Evolutionary conservation across 2,329 filamentous ascomycete species (phyloP).

Genomic region (Lasiodiplodia theobromae): DNA sequence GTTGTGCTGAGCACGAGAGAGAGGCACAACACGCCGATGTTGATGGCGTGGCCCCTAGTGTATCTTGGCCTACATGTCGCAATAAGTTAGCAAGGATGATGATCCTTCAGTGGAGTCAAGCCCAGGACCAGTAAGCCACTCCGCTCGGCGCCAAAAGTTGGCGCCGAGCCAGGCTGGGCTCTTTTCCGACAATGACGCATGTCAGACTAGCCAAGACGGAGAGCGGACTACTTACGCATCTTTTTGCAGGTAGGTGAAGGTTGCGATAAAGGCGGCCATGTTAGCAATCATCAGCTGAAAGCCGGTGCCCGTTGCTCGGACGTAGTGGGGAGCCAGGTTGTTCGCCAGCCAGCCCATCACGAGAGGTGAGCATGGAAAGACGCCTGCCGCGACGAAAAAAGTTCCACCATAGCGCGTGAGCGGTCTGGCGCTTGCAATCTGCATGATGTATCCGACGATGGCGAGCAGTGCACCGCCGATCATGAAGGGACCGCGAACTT

Average conservation of each 20-base stretch:
- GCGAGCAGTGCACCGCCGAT: conserved; percentile 55
- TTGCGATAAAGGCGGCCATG: conserved; percentile 58
- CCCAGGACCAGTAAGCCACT: background rate
- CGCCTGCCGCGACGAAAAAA: conserved; percentile 51
- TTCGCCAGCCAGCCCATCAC: conserved; percentile 55
- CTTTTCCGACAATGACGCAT: conserved; percentile 7
- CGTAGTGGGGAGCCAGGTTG: conserved; percentile 62
- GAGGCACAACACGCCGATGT: conserved; percentile 25
- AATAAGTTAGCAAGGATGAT: conserved; percentile 14
- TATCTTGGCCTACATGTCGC: conserved; percentile 32
- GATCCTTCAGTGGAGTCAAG: conserved; percentile 15
- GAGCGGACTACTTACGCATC: conserved; percentile 45
- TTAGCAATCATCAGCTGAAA: conserved; percentile 58
- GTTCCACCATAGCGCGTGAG: conserved; percentile 50
- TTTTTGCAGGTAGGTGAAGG: conserved; percentile 57
- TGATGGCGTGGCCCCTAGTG: conserved; percentile 31
- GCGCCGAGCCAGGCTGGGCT: conserved; percentile 6
- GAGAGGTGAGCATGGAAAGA: conserved; percentile 48
- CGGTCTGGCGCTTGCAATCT: conserved; percentile 52
- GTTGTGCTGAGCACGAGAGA: conserved; percentile 35
- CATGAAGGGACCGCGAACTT: conserved; percentile 56
- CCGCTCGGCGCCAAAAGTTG: conserved; percentile 12
- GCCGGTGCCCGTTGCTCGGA: conserved; percentile 60
- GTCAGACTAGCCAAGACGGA: background rate
- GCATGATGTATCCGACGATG: conserved; percentile 60